phyloP scores from a whole-genome alignment of 768 basidiomycete species.

The Rhizopogon vulgaris region DNA sequence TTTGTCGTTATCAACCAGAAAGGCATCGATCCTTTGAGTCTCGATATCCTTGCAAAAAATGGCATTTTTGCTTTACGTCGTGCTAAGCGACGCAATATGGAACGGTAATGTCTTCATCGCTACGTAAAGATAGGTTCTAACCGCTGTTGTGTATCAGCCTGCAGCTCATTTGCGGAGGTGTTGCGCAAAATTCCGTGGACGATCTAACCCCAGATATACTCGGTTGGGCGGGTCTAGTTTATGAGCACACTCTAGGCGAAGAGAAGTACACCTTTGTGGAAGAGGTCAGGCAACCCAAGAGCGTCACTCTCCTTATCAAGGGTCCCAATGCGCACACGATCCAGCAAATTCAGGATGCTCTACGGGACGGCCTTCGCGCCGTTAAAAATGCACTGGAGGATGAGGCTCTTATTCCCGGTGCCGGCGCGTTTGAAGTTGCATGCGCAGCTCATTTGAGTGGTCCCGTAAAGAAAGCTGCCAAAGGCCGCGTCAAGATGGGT shows the following conservation, averaged over 20 bases:
- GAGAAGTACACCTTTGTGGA: slow-evolving; percentile 98
- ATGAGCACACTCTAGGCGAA: slow-evolving; percentile 98
- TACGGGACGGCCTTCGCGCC: slow-evolving; percentile 91
- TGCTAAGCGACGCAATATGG: slow-evolving; percentile 99
- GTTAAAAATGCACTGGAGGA: slow-evolving; percentile 98
- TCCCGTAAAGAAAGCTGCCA: slow-evolving; percentile 75
- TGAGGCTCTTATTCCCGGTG: slow-evolving; percentile 84
- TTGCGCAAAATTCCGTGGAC: slow-evolving; percentile 96
- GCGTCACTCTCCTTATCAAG: slow-evolving; percentile 94
- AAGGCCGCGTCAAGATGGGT: slow-evolving; percentile 94
- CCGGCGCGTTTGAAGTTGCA: slow-evolving; percentile 94
- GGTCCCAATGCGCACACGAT: slow-evolving; percentile 96
- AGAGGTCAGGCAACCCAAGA: slow-evolving; percentile 92
- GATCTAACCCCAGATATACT: slow-evolving; percentile 87
- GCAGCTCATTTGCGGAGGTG: slow-evolving; percentile 90
- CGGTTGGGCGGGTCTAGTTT: slow-evolving; percentile 97
- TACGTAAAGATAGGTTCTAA: slow-evolving; percentile 26
- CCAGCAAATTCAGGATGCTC: slow-evolving; percentile 95
- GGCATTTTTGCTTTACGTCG: slow-evolving; percentile 91
- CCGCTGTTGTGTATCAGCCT: slow-evolving; percentile 42
- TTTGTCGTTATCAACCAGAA: slow-evolving; percentile 99
- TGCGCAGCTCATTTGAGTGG: slow-evolving; percentile 81
- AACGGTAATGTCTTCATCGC: slow-evolving; percentile 50
- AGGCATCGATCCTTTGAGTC: slow-evolving; percentile 94
- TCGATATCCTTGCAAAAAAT: slow-evolving; percentile 94